Evolutionary conservation across 805 yeast species (phyloP).

Genomic region (Lipomyces oligophaga): DNA sequence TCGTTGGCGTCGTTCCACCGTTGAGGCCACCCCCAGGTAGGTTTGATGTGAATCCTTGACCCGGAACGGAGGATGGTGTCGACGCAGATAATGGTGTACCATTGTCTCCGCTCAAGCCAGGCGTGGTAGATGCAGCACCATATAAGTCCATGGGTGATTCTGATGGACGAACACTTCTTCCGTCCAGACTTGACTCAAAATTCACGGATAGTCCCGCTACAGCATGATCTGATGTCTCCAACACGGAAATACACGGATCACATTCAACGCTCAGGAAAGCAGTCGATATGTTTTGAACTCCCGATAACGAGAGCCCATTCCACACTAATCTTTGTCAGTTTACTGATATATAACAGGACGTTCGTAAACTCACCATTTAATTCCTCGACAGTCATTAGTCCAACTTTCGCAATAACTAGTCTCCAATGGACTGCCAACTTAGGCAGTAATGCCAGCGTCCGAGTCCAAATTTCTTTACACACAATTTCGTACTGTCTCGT

Average conservation of each 20-base stretch:
- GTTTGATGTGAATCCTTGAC: constrained; percentile 9
- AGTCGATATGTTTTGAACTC: constrained; percentile 10
- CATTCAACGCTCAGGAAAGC: constrained; percentile 18
- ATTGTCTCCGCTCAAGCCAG: constrained; percentile 7
- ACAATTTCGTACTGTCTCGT: constrained; percentile 35
- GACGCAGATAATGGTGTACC: constrained; percentile 18
- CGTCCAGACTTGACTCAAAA: constrained; percentile 15
- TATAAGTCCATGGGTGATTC: constrained; percentile 36
- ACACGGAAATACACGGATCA: constrained; percentile 21
- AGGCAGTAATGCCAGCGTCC: constrained; percentile 31
- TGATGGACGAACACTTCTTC: constrained; percentile 16
- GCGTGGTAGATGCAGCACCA: constrained; percentile 9
- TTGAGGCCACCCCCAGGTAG: constrained; percentile 3
- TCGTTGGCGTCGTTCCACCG: background rate
- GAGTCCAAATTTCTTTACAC: constrained; percentile 37
- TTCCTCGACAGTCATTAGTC: constrained; percentile 37
- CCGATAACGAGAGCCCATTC: constrained; percentile 23
- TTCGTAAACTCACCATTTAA: constrained; percentile 15
- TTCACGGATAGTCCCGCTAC: constrained; percentile 7
- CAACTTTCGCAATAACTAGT: constrained; percentile 38
- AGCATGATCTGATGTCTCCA: constrained; percentile 13
- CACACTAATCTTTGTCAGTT: constrained; percentile 16
- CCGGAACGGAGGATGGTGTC: constrained; percentile 21
- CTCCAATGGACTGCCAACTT: constrained; percentile 36
- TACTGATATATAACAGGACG: too few relatives aligned